Conservation (phyloP, 176 grass and related monocot species). For the Avena eriantha region DNA sequence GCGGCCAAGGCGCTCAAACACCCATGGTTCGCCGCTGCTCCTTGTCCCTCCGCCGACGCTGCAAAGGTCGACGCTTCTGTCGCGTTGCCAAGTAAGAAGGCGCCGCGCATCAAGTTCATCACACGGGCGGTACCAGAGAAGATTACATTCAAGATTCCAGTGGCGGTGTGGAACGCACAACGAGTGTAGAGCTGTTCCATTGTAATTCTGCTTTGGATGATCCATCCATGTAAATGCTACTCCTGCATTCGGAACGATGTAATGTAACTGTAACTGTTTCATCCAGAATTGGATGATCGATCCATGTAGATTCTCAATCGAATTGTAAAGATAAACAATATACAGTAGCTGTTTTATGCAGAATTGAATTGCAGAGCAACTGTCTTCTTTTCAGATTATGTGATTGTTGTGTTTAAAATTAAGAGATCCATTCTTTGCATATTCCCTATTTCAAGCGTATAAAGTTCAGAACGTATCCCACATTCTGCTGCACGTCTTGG, state of each 20-base stretch:
- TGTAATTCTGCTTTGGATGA: not conserved
- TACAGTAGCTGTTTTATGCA: too few species aligned
- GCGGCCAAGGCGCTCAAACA: slow-evolving; percentile 13
- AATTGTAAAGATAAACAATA: not conserved
- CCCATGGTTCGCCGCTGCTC: not conserved
- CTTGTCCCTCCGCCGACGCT: not conserved
- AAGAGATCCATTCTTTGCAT: slow-evolving; percentile 33
- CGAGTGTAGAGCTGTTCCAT: not conserved
- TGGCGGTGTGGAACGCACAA: not conserved
- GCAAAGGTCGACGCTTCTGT: not conserved
- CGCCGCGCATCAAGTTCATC: not conserved
- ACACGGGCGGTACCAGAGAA: not conserved
- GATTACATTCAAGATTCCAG: not conserved
- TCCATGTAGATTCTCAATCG: not conserved
- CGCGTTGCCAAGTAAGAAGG: not conserved
- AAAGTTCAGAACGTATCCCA: not conserved
- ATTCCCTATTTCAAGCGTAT: not conserved
- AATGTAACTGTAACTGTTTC: too few species aligned
- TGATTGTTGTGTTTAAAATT: slow-evolving; percentile 34
- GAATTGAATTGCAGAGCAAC: not conserved
- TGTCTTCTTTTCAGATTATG: not conserved
- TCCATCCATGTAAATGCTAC: not conserved
- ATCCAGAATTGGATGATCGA: too few species aligned
- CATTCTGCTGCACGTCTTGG: not conserved
- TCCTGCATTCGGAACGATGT: not conserved